Evolutionary conservation across 768 basidiomycete species (phyloP).

Genomic region (Naganishia onofrii): DNA sequence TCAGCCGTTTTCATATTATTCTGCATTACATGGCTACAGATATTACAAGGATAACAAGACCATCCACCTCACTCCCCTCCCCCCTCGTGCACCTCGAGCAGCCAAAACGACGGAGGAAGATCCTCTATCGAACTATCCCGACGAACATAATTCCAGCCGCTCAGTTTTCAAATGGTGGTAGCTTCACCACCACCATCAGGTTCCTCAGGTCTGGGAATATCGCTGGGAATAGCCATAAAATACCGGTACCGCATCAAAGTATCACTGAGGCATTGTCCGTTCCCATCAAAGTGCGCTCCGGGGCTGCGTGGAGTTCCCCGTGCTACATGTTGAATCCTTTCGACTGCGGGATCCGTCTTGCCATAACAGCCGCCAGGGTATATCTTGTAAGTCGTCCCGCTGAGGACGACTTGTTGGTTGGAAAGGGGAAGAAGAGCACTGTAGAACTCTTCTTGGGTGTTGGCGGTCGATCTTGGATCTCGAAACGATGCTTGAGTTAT

Average conservation of each 20-base stretch:
- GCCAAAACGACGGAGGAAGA: slow-evolving; percentile 14
- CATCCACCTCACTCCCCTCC: neutral
- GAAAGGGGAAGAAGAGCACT: neutral
- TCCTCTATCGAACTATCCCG: neutral
- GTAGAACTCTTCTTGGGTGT: neutral
- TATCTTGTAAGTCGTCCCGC: neutral
- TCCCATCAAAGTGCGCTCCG: neutral
- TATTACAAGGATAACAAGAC: neutral
- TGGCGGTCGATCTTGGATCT: no score
- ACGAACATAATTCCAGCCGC: neutral
- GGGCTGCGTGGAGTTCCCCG: neutral
- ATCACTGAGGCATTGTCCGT: neutral
- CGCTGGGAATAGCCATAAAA: neutral
- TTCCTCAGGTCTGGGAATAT: no score
- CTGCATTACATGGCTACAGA: no score
- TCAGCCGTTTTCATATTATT: no score
- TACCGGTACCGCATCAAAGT: neutral
- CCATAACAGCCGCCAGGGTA: neutral
- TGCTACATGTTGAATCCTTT: neutral
- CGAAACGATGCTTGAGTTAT: neutral
- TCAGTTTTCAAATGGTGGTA: no score
- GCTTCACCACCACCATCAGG: no score
- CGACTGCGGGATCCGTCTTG: neutral
- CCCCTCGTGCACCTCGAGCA: neutral
- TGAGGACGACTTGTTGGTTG: neutral